Conservation (phyloP, 192 early-diverging fungal genomes). For the Coemansia sp. region DNA sequence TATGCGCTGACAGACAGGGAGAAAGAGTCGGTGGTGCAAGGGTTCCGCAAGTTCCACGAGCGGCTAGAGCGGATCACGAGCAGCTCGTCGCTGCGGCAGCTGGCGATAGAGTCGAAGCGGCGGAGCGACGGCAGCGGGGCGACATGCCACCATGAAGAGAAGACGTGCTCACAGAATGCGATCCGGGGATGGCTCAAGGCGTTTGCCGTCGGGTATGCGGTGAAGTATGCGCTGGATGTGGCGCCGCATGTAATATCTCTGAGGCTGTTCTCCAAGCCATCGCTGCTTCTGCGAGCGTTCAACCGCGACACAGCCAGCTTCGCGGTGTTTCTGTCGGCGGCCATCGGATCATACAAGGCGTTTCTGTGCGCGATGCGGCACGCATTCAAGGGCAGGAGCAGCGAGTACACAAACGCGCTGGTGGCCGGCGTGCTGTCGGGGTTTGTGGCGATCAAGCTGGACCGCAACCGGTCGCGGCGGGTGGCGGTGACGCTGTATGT, state of each 20-base stretch:
- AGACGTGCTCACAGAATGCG: constrained; percentile 64
- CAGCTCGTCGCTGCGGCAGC: constrained; percentile 33
- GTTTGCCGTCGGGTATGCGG: constrained; percentile 58
- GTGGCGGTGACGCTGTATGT: constrained; percentile 66
- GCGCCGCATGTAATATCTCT: constrained; percentile 58
- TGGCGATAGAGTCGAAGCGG: constrained; percentile 44
- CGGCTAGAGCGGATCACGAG: constrained; percentile 67
- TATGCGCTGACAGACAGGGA: constrained; percentile 66
- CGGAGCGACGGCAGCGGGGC: not conserved
- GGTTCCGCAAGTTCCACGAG: constrained; percentile 63
- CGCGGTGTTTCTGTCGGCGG: constrained; percentile 65
- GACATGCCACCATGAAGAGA: constrained; percentile 63
- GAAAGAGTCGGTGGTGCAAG: constrained; percentile 60
- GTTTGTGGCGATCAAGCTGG: constrained; percentile 59
- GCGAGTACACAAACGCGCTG: constrained; percentile 63
- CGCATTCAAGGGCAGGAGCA: constrained; percentile 37
- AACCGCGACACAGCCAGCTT: constrained; percentile 63
- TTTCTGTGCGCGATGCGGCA: constrained; percentile 63
- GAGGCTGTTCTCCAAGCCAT: constrained; percentile 46
- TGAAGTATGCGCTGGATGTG: constrained; percentile 62
- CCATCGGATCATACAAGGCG: constrained; percentile 65
- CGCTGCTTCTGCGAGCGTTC: constrained; percentile 31
- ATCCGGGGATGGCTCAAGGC: constrained; percentile 66
- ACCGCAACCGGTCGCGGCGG: constrained; percentile 60
- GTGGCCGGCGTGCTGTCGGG: constrained; percentile 66